Evolutionary conservation across 495 filamentous ascomycete species (phyloP).

Genomic region (Podospora pseudopauciseta): DNA sequence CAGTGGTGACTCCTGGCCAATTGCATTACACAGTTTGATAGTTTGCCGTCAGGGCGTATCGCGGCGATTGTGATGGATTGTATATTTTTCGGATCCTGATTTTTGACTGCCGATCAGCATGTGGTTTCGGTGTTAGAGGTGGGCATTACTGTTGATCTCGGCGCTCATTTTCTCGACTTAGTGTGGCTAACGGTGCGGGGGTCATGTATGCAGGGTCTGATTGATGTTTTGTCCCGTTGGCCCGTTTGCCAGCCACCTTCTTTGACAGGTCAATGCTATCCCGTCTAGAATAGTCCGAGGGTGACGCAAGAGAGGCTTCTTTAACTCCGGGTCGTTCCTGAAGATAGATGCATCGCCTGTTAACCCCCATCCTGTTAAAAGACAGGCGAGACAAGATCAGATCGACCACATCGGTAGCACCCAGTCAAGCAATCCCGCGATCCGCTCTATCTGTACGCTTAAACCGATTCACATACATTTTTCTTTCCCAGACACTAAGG

Average conservation of each 20-base stretch:
- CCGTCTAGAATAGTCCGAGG: not conserved
- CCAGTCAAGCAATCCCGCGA: no score
- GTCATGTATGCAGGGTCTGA: no score
- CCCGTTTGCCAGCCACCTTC: not conserved
- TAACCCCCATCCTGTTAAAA: not conserved
- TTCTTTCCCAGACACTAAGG: no score
- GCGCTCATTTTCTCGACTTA: not conserved
- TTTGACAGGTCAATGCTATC: not conserved
- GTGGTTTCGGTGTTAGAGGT: not conserved
- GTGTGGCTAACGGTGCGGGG: no score
- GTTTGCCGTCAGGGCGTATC: no score
- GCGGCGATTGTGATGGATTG: no score
- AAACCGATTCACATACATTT: no score
- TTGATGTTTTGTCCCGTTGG: no score
- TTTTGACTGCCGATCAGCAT: not conserved
- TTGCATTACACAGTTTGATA: not conserved
- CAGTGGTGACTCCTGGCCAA: not conserved
- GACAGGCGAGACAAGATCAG: not conserved
- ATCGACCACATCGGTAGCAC: not conserved
- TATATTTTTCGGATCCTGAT: no score
- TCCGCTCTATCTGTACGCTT: no score
- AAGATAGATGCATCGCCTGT: not conserved
- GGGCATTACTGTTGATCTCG: not conserved
- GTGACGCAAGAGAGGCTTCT: not conserved
- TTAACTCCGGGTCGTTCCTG: not conserved